Conservation (phyloP, 2,329 filamentous ascomycete species). For the Sporothrix inflata region DNA sequence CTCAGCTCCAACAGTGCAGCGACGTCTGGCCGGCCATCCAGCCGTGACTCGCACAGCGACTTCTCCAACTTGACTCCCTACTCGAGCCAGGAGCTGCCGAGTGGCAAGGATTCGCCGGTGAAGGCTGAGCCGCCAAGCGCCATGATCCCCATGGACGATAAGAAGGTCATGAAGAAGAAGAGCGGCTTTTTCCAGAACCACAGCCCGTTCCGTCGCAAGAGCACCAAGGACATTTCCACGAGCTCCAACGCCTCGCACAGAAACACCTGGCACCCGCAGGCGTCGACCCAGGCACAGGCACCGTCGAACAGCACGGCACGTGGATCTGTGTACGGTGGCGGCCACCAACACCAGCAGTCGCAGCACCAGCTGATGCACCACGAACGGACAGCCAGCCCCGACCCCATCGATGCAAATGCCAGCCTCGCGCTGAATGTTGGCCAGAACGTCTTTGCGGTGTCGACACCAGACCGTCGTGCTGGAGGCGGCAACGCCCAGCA, state of each 20-base stretch:
- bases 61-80: slow-evolving; percentile 87
- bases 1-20: slow-evolving; percentile 44
- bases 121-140: slow-evolving; percentile 52
- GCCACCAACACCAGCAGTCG: slow-evolving; percentile 23
- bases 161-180: slow-evolving; percentile 68
- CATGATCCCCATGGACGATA: slow-evolving; percentile 60
- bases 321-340: slow-evolving; percentile 24
- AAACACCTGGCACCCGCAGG: slow-evolving; percentile 62
- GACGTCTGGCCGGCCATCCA: slow-evolving; percentile 74
- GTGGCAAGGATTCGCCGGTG: slow-evolving; percentile 71
- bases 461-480: slow-evolving; percentile 61
- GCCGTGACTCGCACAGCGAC: slow-evolving; percentile 87
- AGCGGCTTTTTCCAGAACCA: slow-evolving; percentile 93
- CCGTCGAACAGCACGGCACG: slow-evolving; percentile 36
- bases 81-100: slow-evolving; percentile 80
- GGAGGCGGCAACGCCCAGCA: slow-evolving; percentile 60
- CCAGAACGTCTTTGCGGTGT: slow-evolving; percentile 93
- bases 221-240: slow-evolving; percentile 68
- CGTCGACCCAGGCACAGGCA: neutral
- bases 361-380: slow-evolving; percentile 45
- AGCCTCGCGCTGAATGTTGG: slow-evolving; percentile 93
- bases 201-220: slow-evolving; percentile 91
- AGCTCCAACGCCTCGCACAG: slow-evolving; percentile 48
- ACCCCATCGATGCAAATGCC: slow-evolving; percentile 87
- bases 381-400: slow-evolving; percentile 66